These are phyloP conservation scores for Paralagenidium karlingii DNA, from an alignment of 352 stramenopile species.

Conservation along the genomic window DNA sequence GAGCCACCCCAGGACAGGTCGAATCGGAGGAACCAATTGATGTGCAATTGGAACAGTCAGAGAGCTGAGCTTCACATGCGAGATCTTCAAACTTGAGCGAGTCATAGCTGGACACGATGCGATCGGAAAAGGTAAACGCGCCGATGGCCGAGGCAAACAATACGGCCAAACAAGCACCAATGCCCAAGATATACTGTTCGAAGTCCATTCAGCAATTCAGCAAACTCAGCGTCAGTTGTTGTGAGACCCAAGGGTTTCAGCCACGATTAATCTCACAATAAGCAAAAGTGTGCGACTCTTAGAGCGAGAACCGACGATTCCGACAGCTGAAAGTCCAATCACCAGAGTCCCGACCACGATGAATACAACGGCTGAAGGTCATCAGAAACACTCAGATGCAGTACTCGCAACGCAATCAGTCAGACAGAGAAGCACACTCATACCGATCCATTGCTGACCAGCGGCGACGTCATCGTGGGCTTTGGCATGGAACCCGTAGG, in stretches of 20 bases:
- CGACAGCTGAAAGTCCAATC: conserved; percentile 45
- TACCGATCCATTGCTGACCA: conserved; percentile 66
- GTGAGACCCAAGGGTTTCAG: background rate
- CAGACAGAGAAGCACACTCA: background rate
- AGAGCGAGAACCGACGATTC: conserved; percentile 45
- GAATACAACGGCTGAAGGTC: conserved; percentile 46
- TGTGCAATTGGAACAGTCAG: conserved; percentile 71
- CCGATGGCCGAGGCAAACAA: conserved; percentile 45
- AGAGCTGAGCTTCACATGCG: conserved; percentile 52
- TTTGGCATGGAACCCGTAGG: conserved; percentile 41
- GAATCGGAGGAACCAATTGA: no score
- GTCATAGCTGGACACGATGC: conserved; percentile 35
- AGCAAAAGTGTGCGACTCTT: conserved; percentile 70
- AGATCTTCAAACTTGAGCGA: conserved; percentile 13
- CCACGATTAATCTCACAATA: conserved; percentile 27
- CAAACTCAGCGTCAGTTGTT: background rate
- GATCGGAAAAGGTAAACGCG: conserved; percentile 54
- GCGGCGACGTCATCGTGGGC: conserved; percentile 47
- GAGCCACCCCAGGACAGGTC: no score
- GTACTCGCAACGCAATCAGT: no score
- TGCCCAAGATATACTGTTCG: conserved; percentile 71
- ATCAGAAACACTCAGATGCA: no score
- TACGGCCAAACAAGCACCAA: conserved; percentile 37
- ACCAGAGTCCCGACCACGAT: conserved; percentile 56
- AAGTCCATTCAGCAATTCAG: background rate